These are phyloP conservation scores for Parafenestella ontariensis DNA, from an alignment of 2,329 filamentous ascomycete genomes.

Conservation along the genomic window DNA sequence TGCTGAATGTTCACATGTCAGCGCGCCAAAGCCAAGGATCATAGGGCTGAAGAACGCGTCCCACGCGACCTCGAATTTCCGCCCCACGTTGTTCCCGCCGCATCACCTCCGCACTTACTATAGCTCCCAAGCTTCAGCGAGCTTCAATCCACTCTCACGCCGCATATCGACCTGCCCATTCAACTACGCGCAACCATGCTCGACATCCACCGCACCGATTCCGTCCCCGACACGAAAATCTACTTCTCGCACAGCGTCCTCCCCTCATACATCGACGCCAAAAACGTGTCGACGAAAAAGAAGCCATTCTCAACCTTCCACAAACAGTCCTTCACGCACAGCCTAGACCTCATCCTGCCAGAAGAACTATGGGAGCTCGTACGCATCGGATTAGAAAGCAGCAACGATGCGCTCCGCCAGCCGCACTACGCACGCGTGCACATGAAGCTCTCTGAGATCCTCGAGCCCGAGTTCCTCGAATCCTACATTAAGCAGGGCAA, in stretches of 20 bases:
- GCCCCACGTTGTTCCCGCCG: neutral
- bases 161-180: neutral
- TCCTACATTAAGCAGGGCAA: slow-evolving; percentile 84
- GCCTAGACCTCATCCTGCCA: slow-evolving; percentile 76
- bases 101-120: neutral
- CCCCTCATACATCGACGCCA: slow-evolving; percentile 71
- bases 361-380: slow-evolving; percentile 65
- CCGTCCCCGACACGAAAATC: slow-evolving; percentile 66
- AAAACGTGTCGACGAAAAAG: slow-evolving; percentile 63
- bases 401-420: slow-evolving; percentile 37
- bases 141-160: neutral
- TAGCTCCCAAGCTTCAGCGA: neutral
- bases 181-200: slow-evolving; percentile 34
- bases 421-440: slow-evolving; percentile 71
- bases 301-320: slow-evolving; percentile 77
- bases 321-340: slow-evolving; percentile 72
- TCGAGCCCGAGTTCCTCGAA: slow-evolving; percentile 80
- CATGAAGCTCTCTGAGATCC: slow-evolving; percentile 74
- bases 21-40: neutral
- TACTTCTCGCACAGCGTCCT: slow-evolving; percentile 74
- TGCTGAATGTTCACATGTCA: slow-evolving; percentile 2
- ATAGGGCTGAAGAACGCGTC: slow-evolving; percentile 5
- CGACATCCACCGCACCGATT: slow-evolving; percentile 41
- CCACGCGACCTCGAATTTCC: neutral
- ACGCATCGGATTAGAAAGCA: slow-evolving; percentile 58